Base-by-base conservation (phyloP, 257 asterid genomes). In the Solanum pennellii region DNA sequence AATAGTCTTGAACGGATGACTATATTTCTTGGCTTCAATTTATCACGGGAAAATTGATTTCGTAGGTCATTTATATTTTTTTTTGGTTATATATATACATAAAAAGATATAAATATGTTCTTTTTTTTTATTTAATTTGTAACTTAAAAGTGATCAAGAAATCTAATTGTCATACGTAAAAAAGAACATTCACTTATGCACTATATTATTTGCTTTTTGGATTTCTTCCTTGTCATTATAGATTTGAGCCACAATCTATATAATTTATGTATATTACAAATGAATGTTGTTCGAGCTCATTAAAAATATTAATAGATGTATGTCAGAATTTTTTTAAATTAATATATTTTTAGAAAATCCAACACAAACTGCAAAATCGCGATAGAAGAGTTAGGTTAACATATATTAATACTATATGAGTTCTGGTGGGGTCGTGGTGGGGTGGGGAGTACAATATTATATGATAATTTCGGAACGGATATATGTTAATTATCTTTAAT, bases 311-410 rank as follows among this genome's bases (percentile, higher is more conserved):
- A 52, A 52, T 52, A 6, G 9, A 1, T 52, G 10, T 0, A 16
- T 16, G 4, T 1, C 0, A 16, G 0, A 16, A 6, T 52, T 6
- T 52, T 42, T 16, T 2, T 0, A 16, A 49, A 52, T 0, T 16
- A 52, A 1, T 52, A 2, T 52, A 52, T 16, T 16, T 52, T 52
- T 6, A 2, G 3, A 52, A 3, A 52, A 52, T 52, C 0, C 21
- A 0, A 49, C 23, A 49, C 3, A 3, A 15, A 3, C 2, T 52
- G 1, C 0, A 0, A 16, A 6, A 6, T 52, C 9, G 2, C 18
- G 18, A 2, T 52, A 6, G 2, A 2, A 49, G 23, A 52, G 60
- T 16, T 45, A 4, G 60, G 59, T 47, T 41, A 4, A 76, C 20
- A 76, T 23, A 41, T 37, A 37, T 25, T 12, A 45, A 4, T 21